Conservation (phyloP, 768 basidiomycete genomes). For the Leucosporidium yakuticum region DNA sequence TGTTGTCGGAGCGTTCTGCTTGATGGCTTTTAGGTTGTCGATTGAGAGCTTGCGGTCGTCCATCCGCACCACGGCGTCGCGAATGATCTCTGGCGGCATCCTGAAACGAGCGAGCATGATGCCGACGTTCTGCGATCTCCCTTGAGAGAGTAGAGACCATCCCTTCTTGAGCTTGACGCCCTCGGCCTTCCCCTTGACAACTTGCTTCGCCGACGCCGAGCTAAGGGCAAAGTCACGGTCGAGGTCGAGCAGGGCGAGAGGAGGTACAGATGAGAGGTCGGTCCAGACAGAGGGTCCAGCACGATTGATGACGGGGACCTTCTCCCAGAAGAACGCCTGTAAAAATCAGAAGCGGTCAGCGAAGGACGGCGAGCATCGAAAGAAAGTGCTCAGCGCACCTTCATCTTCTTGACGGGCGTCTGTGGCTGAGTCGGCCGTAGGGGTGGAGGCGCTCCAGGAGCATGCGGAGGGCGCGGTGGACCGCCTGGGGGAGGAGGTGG, state of each 20-base stretch:
- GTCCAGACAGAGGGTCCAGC: conserved; percentile 67
- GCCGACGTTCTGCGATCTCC: conserved; percentile 79
- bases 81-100: conserved; percentile 58
- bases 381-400: conserved; percentile 12
- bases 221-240: conserved; percentile 67
- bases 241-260: conserved; percentile 63
- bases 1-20: conserved; percentile 66
- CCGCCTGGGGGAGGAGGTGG: conserved; percentile 38
- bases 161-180: conserved; percentile 50
- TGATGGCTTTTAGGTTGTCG: conserved; percentile 71
- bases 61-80: conserved; percentile 63
- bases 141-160: conserved; percentile 68
- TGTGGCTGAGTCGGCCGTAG: background rate
- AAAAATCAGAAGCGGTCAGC: background rate
- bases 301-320: conserved; percentile 52
- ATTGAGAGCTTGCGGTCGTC: conserved; percentile 62
- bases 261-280: conserved; percentile 38
- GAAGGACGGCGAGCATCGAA: background rate
- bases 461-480: background rate
- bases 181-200: conserved; percentile 37
- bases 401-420: conserved; percentile 25
- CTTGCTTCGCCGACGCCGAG: conserved; percentile 43
- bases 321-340: conserved; percentile 86
- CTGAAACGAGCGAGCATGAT: conserved; percentile 80
- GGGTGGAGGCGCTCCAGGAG: too few species aligned